These are phyloP conservation scores for Vigna unguiculata DNA, from an alignment of 306 rosid genomes.

Conservation along the genomic window DNA sequence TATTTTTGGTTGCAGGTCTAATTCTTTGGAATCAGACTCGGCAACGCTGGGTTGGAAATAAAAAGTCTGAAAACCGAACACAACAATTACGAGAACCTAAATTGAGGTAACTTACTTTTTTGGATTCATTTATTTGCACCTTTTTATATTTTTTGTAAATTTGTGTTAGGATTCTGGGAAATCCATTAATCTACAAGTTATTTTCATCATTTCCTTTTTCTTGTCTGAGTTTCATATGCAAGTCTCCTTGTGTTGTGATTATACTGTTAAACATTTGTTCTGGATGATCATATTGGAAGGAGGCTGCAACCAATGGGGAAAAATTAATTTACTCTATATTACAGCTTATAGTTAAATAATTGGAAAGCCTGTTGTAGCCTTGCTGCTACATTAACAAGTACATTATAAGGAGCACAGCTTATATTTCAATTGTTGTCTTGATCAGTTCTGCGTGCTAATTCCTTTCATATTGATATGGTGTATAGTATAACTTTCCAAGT, in stretches of 20 bases:
- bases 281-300: not conserved
- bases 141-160: not conserved
- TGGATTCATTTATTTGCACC: slow-evolving; percentile 28
- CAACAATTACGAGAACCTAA: slow-evolving; percentile 80
- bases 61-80: slow-evolving; percentile 53
- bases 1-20: slow-evolving; percentile 66
- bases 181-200: not conserved
- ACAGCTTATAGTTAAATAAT: not conserved
- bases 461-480: not conserved
- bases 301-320: not conserved
- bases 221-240: slow-evolving; percentile 11
- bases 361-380: not conserved
- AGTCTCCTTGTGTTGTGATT: slow-evolving; percentile 19
- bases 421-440: not conserved
- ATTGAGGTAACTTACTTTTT: slow-evolving; percentile 61
- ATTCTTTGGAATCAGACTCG: slow-evolving; percentile 93
- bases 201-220: not conserved
- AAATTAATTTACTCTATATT: not conserved
- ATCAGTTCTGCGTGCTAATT: not conserved
- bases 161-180: slow-evolving; percentile 2
- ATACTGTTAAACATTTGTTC: not conserved
- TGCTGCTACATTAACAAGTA: not conserved
- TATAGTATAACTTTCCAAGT: slow-evolving; percentile 1
- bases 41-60: slow-evolving; percentile 85
- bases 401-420: slow-evolving; percentile 23